Evolutionary conservation across 768 basidiomycete genomes (phyloP).

Genomic region (Auriscalpium orientale): DNA sequence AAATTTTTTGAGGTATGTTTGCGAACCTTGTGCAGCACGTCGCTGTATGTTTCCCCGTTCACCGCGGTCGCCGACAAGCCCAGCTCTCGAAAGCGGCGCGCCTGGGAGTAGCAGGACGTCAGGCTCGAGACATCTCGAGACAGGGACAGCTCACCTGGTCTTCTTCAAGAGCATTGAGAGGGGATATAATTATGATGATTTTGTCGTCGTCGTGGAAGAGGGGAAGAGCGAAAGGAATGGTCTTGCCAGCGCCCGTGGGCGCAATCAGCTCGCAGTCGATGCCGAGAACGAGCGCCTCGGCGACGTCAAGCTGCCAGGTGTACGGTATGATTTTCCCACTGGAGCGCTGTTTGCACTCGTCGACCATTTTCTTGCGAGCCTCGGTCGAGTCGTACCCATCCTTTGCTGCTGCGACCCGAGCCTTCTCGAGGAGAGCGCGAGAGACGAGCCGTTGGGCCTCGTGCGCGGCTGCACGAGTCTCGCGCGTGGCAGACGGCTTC

Average conservation of each 20-base stretch:
- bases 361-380: background rate
- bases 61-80: too few species aligned
- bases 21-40: too few species aligned
- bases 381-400: background rate
- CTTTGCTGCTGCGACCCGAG: background rate
- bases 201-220: constrained; percentile 7
- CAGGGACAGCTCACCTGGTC: constrained; percentile 15
- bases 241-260: constrained; percentile 17
- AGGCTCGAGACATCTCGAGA: too few species aligned
- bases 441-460: background rate
- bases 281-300: background rate
- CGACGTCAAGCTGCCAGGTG: background rate
- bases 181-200: constrained; percentile 14
- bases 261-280: constrained; percentile 7
- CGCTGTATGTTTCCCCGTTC: too few species aligned
- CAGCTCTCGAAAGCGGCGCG: too few species aligned
- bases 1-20: too few species aligned
- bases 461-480: background rate
- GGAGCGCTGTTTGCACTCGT: background rate
- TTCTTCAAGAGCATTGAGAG: constrained; percentile 16
- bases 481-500: background rate
- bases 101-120: too few species aligned
- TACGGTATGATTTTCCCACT: background rate
- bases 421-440: background rate
- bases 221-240: constrained; percentile 17